Evolutionary conservation across 495 filamentous ascomycete genomes (phyloP), one percentile per base, ranked within the genome.

Genomic region (Hyaloscypha hepaticicola): DNA sequence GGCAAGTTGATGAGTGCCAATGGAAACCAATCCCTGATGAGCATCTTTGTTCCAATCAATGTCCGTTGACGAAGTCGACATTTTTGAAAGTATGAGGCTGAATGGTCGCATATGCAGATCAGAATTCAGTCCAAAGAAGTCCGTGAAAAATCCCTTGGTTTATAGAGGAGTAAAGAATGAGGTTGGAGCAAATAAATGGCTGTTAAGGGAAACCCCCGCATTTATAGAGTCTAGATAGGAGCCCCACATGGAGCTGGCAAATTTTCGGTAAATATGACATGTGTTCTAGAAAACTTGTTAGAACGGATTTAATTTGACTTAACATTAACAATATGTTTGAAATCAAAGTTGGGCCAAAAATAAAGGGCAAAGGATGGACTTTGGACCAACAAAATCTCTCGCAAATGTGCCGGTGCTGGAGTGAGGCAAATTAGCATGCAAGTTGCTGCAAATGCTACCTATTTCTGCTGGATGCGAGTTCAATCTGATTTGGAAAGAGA

Each of bases 31-130:
- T 7, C 22, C 52, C 6, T 48, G 27, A 26, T 34, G 52, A 9
- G 28, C 24, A 28, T 19, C 61, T 28, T 38, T 60, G 66, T 58
- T 38, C 66, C 66, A 68, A 29, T 68, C 63, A 21, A 41, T 59
- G 26, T 53, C 22, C 16, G 50, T 1, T 5, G 6, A 3, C 11
- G 38, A 45, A 11, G 7, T 19, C 7, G 38, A 19, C 38, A 45
- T 45, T 16, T 45, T 45, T 4, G 16, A 19, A 7, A 6, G 31
- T 33, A 16, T 45, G 19, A 16, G 38, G 16, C 4, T 4, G 16
- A 4, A 16, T 8, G 38, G 38, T 16, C n/a, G 38, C 12, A 45
- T 0, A 4, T 45, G 38, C 38, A 16, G 31, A 33, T 33, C 12
- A 7, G 12, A 33, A 33, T 33, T 33, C 12, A 33, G 31, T 33